These are phyloP conservation scores for Powellomyces hirtus DNA, from an alignment of 192 early-diverging fungal species.

Conservation along the genomic window DNA sequence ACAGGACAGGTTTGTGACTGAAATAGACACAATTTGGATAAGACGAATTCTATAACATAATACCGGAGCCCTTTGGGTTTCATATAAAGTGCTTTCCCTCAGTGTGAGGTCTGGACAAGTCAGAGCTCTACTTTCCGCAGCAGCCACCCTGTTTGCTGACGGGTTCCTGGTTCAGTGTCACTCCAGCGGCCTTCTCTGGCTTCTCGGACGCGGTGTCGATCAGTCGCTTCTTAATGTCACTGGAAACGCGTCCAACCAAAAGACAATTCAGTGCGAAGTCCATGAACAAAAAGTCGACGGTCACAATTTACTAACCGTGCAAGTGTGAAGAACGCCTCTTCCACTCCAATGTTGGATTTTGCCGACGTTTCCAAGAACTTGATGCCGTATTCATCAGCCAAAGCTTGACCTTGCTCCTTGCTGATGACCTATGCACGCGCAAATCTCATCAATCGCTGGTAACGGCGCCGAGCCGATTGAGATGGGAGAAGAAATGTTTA, in stretches of 20 bases:
- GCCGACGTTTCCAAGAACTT: constrained; percentile 97
- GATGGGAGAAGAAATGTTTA: too few relatives aligned
- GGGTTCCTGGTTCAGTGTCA: constrained; percentile 31
- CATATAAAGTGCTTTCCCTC: too few relatives aligned
- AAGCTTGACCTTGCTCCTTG: constrained; percentile 92
- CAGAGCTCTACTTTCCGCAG: constrained; percentile 26
- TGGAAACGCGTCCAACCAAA: constrained; percentile 32
- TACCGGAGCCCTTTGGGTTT: too few relatives aligned
- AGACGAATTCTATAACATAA: too few relatives aligned
- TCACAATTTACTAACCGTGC: constrained; percentile 63
- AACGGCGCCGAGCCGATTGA: too few relatives aligned
- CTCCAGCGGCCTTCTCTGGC: constrained; percentile 38
- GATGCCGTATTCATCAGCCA: constrained; percentile 92
- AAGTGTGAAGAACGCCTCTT: constrained; percentile 96
- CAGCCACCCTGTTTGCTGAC: constrained; percentile 24
- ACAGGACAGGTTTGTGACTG: too few relatives aligned
- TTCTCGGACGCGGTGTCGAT: constrained; percentile 81
- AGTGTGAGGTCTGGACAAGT: too few relatives aligned
- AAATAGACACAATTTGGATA: too few relatives aligned
- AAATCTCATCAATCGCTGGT: too few relatives aligned
- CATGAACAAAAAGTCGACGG: constrained; percentile 18
- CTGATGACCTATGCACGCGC: constrained; percentile 69
- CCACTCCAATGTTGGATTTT: constrained; percentile 92
- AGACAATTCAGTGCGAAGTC: too few relatives aligned
- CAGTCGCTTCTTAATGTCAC: constrained; percentile 97